Evolutionary conservation across 2,329 filamentous ascomycete genomes (phyloP), one percentile per base, ranked within the genome.

Genomic region (Aspergillus sp.): DNA sequence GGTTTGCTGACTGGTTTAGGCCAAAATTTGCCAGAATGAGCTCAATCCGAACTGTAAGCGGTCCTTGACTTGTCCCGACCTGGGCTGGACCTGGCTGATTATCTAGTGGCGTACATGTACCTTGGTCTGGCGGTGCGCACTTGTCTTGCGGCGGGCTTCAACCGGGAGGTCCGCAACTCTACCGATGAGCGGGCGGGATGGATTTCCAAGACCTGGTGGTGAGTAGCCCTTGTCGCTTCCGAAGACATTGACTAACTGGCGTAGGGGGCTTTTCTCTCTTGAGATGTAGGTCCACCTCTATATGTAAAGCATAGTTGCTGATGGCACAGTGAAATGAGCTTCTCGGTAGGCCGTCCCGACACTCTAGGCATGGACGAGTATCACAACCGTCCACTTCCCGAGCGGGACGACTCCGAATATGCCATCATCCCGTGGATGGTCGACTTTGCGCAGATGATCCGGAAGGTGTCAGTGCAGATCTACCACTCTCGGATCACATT

Each of bases 11-110:
- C 23, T 36, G 29, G 13, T 6, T 17, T 32, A 76, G 73, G 72
- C 76, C 5, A 78, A 79, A 58, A 70, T 79, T 3, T 79, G 76
- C 54, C 77, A 79, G 52, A 78, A 79, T 46, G 76, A 79, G 53
- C 65, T 80, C 4, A 78, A 78, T 47, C 75, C 75, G 5, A 75
- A 79, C 52, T 65, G 75, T 77, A 45, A 57, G 72, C 64, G 6
- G 9, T 1, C n/a, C 21, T 42, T 42, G 9, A 3, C 14, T 13
- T 29, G 7, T 10, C 7, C n/a, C 13, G 5, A 3, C 4, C 14
- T 16, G 0, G 21, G 13, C 20, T 20, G 3, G 3, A 25, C 14
- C 31, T 16, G 29, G 19, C 52, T 56, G 47, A 55, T 53, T 3
- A 5, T 21, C 7, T 25, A 69, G 66, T 68, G 64, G 73, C 77